Evolutionary conservation across 2,329 filamentous ascomycete species (phyloP), one percentile per base, ranked within the genome.

Genomic region (Cryphonectria parasitica): DNA sequence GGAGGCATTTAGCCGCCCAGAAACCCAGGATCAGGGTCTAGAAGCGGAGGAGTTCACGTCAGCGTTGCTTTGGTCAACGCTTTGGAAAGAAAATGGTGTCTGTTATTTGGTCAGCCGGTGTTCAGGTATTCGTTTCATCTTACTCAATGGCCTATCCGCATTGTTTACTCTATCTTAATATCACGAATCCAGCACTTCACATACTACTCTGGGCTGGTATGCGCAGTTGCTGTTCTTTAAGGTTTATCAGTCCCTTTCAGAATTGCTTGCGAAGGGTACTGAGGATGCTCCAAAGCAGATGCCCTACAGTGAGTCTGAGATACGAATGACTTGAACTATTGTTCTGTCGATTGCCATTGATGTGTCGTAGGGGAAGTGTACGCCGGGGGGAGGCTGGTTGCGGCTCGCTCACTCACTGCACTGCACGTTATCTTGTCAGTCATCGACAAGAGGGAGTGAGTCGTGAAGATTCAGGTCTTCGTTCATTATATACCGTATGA

Each of bases 61-160:
- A 54, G 62, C 62, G 62, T 71, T 69, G 62, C 66, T 66, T 69
- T 62, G 68, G 64, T 61, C 34, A 64, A 49, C 56, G 54, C 66
- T 66, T 69, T 62, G 68, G 67, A 64, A 45, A 64, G 63, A 64
- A 25, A 58, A 41, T 52, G 25, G 64, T 62, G 61, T 70, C 34
- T 65, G 19, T 43, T 43, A 34, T 45, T 49, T 34, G 31, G 15
- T 61, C 65, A 65, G 34, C 63, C 39, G 70, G 70, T 71, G 70
- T 71, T 67, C 25, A 41, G 67, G 60, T 64, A 62, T 67, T 64
- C 39, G n/a, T 64, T 61, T 41, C 28, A 41, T 60, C 15, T n/a
- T 15, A 64, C 34, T 6, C 41, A 45, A 28, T 49, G 36, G 52
- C 56, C 25, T 17, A 36, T 68, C 28, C 25, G 52, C 41, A 34